Evolutionary conservation across 148 eudicot species (phyloP).

Genomic region (Amaranthus hypochondriacus): DNA sequence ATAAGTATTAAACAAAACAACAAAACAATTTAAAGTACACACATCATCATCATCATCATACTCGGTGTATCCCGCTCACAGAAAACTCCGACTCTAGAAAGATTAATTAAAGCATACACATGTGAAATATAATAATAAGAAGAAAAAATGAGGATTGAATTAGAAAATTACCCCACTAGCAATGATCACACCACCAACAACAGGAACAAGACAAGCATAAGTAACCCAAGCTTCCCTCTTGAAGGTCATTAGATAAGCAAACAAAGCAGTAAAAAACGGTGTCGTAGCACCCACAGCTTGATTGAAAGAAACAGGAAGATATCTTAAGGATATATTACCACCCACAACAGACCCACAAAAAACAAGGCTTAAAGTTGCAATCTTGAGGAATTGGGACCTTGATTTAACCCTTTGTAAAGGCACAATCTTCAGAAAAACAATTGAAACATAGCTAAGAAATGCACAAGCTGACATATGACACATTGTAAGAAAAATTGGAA

Average conservation of each 20-base stretch:
- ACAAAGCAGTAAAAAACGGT: conserved; percentile 92
- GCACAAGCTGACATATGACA: conserved; percentile 96
- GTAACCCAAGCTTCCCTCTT: conserved; percentile 87
- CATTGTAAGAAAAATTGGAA: conserved; percentile 90
- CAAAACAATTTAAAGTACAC: too few relatives aligned
- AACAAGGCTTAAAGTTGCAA: conserved; percentile 65
- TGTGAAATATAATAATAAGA: neutral
- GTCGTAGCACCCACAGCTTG: conserved; percentile 99
- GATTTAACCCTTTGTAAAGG: conserved; percentile 77
- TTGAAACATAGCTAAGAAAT: conserved; percentile 72
- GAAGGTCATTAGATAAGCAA: conserved; percentile 79
- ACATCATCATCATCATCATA: too few relatives aligned
- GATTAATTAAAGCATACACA: neutral
- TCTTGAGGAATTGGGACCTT: conserved; percentile 53
- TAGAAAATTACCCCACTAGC: conserved; percentile 74
- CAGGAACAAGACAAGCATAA: conserved; percentile 79
- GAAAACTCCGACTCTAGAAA: too few relatives aligned
- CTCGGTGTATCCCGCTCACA: too few relatives aligned
- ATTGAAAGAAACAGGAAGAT: conserved; percentile 81
- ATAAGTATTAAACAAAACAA: too few relatives aligned
- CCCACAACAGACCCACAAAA: conserved; percentile 98
- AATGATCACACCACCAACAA: conserved; percentile 92
- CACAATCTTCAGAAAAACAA: conserved; percentile 52
- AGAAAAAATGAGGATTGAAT: neutral
- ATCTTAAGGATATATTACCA: conserved; percentile 73